phyloP scores from a whole-genome alignment of 306 rosid genomes.

The Corylus americana region DNA sequence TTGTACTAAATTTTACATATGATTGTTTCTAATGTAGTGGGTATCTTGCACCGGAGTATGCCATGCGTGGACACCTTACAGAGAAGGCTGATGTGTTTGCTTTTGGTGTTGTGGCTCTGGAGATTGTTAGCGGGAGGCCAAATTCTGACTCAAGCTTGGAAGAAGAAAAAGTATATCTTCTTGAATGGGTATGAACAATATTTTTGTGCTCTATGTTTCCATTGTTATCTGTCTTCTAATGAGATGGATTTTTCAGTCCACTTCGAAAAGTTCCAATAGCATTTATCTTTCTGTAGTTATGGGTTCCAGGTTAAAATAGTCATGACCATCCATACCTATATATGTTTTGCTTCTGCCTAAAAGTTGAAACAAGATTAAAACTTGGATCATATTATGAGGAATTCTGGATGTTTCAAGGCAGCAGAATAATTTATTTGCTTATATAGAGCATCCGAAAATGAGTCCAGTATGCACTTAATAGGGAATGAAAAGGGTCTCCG shows the following conservation, averaged over 20 bases:
- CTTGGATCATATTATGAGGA: too few relatives aligned
- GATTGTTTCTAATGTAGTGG: conserved; percentile 49
- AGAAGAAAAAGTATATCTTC: conserved; percentile 62
- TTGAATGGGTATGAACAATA: conserved; percentile 64
- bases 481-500: too few relatives aligned
- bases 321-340: too few relatives aligned
- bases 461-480: too few relatives aligned
- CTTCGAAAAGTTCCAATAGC: not conserved
- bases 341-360: too few relatives aligned
- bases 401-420: too few relatives aligned
- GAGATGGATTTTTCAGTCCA: not conserved
- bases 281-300: too few relatives aligned
- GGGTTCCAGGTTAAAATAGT: too few relatives aligned
- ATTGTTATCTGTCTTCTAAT: not conserved
- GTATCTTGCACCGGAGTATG: conserved; percentile 77
- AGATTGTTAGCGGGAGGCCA: conserved; percentile 71
- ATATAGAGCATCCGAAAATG: too few relatives aligned
- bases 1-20: not conserved
- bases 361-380: too few relatives aligned
- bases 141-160: conserved; percentile 62
- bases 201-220: not conserved
- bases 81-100: conserved; percentile 86
- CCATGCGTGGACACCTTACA: conserved; percentile 89
- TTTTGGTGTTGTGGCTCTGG: conserved; percentile 82
- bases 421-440: too few relatives aligned